Conservation (phyloP, 352 stramenopile species). For the Globisporangium irregulare region DNA sequence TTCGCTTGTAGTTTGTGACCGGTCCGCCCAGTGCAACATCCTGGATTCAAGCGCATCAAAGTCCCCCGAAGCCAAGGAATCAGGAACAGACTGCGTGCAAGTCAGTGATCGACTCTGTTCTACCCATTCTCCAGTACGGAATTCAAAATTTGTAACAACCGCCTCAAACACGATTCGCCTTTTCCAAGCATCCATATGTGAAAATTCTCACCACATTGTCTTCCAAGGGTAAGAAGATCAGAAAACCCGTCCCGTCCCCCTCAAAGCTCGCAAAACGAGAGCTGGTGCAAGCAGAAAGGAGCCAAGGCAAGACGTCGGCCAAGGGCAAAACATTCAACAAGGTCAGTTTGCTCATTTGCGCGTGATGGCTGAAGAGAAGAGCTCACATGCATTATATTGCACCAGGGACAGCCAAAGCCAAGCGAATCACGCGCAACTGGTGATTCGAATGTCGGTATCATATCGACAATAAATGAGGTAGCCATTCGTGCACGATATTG, state of each 20-base stretch:
- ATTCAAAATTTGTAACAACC: constrained; percentile 3
- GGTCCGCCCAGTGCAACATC: constrained; percentile 16
- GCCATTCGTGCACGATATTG: not conserved
- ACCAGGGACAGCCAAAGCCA: not conserved
- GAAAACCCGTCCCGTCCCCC: constrained; percentile 1
- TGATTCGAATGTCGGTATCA: not conserved
- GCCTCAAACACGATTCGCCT: not conserved
- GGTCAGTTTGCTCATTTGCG: not conserved
- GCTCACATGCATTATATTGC: not conserved
- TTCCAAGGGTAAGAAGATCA: constrained; percentile 4
- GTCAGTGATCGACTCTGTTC: not conserved
- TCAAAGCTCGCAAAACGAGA: constrained; percentile 11
- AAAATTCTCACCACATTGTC: constrained; percentile 1
- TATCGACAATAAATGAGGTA: constrained; percentile 17
- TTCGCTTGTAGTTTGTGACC: constrained; percentile 15
- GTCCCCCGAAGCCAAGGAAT: not conserved
- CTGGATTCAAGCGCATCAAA: not conserved
- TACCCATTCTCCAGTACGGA: constrained; percentile 2
- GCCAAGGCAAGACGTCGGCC: not conserved
- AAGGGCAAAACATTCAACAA: not conserved
- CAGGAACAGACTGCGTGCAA: not conserved
- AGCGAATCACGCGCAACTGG: not conserved
- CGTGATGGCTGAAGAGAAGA: not conserved
- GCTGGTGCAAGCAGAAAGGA: not conserved
- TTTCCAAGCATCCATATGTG: not conserved